A percentile compares a stretch with the other conserved stretches of the same genome.
These are phyloP conservation scores for Vairimorpha necatrix DNA, from an alignment of 371 early-diverging fungal species.

Conservation along the genomic window DNA sequence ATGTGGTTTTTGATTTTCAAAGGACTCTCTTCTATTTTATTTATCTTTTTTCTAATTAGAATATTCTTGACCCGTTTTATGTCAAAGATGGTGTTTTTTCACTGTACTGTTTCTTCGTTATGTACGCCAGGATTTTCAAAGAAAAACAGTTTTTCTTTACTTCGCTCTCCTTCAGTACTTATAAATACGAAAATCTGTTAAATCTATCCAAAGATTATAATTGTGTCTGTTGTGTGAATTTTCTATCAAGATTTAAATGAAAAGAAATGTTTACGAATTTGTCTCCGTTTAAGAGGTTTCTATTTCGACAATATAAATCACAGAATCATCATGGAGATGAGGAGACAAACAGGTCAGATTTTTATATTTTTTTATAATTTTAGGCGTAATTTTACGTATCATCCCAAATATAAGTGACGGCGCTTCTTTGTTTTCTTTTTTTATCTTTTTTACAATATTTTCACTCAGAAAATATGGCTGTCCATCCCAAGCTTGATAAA, in stretches of 20 bases:
- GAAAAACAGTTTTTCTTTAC: constrained; percentile 23
- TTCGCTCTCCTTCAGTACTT: too few species aligned
- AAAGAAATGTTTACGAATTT: constrained; percentile 49
- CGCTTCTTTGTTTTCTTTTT: not conserved
- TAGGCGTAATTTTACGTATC: too few species aligned
- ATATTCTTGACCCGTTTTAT: constrained; percentile 39
- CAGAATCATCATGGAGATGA: constrained; percentile 3
- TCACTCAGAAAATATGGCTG: not conserved
- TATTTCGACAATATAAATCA: constrained; percentile 16
- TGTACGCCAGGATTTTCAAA: constrained; percentile 34
- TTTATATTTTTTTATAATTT: too few species aligned
- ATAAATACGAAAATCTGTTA: too few species aligned
- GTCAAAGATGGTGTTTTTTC: constrained; percentile 26
- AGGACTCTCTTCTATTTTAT: too few species aligned
- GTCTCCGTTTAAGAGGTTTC: constrained; percentile 11
- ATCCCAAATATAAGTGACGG: not conserved
- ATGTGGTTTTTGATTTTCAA: too few species aligned
- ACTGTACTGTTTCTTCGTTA: constrained; percentile 41
- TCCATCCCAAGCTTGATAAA: constrained; percentile 3
- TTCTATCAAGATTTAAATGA: constrained; percentile 51
- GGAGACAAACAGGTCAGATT: too few species aligned
- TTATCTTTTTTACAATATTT: not conserved
- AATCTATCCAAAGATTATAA: constrained; percentile 38
- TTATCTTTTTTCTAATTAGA: too few species aligned
- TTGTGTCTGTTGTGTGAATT: constrained; percentile 41